These are phyloP conservation scores for Phoma sp. DNA, from an alignment of 2,329 filamentous ascomycete genomes.

Conservation along the genomic window DNA sequence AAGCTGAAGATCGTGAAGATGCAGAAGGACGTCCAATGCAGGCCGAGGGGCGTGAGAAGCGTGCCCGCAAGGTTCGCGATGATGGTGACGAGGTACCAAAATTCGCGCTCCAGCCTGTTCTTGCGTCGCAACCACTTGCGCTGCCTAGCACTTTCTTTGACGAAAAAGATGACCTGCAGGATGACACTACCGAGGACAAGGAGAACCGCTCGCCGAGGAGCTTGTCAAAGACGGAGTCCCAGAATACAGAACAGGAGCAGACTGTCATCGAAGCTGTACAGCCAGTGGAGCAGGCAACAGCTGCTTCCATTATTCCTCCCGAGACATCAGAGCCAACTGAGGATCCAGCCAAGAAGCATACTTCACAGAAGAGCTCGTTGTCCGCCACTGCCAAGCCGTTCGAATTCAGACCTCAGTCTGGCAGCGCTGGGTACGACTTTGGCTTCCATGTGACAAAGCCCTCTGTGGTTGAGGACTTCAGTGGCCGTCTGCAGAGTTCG, in stretches of 20 bases:
- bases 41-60: conserved; percentile 73
- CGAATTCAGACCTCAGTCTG: conserved; percentile 50
- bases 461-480: conserved; percentile 27
- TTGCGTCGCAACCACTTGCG: conserved; percentile 46
- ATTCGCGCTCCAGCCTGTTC: conserved; percentile 64
- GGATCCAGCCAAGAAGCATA: conserved; percentile 35
- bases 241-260: conserved; percentile 34
- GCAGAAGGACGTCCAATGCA: conserved; percentile 68
- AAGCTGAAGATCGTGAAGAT: conserved; percentile 56
- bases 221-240: conserved; percentile 33
- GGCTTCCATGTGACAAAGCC: conserved; percentile 49
- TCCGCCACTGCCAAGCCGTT: conserved; percentile 77
- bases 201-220: conserved; percentile 45
- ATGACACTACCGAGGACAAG: conserved; percentile 42
- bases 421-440: conserved; percentile 42
- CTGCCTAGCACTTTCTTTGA: conserved; percentile 36
- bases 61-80: conserved; percentile 68
- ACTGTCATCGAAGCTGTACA: conserved; percentile 19
- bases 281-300: conserved; percentile 26
- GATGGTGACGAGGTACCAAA: conserved; percentile 75
- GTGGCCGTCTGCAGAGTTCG: conserved; percentile 18
- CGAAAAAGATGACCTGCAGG: conserved; percentile 26
- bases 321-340: conserved; percentile 38
- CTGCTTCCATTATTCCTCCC: conserved; percentile 20
- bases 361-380: conserved; percentile 59